Conservation (phyloP, 1,139 yeast genomes). For the Candida buenavistaensis region DNA sequence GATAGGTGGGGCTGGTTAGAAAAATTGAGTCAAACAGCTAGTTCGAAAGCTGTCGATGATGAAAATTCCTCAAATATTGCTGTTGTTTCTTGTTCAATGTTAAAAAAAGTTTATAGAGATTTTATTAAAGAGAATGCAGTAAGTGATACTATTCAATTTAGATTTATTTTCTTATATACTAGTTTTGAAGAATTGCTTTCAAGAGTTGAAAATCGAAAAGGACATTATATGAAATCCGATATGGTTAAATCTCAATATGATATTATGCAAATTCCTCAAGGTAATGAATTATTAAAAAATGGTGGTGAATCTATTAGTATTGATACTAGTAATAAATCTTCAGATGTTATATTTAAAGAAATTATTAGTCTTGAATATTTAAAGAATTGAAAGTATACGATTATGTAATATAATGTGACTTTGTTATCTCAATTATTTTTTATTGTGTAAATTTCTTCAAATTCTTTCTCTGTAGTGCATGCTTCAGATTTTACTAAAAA, state of each 20-base stretch:
- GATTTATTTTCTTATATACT: constrained; percentile 69
- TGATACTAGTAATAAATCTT: constrained; percentile 43
- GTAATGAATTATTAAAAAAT: constrained; percentile 33
- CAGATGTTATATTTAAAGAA: constrained; percentile 29
- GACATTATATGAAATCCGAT: constrained; percentile 82
- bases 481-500: too few relatives aligned
- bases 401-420: too few relatives aligned
- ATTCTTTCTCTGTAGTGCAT: too few relatives aligned
- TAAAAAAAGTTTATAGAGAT: constrained; percentile 72
- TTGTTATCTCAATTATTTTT: too few relatives aligned
- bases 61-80: constrained; percentile 27
- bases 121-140: constrained; percentile 37
- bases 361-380: constrained; percentile 7
- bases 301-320: constrained; percentile 40
- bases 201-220: constrained; percentile 61
- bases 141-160: constrained; percentile 39
- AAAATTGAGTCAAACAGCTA: constrained; percentile 44
- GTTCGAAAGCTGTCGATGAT: constrained; percentile 31
- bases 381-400: constrained; percentile 7
- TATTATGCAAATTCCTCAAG: constrained; percentile 69
- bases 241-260: constrained; percentile 81
- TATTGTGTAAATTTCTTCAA: too few relatives aligned
- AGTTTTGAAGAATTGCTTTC: constrained; percentile 56
- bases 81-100: constrained; percentile 81
- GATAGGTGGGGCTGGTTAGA: constrained; percentile 92